These are phyloP conservation scores for Camellia granthamiana DNA, from an alignment of 148 eudicot genomes.

Conservation along the genomic window DNA sequence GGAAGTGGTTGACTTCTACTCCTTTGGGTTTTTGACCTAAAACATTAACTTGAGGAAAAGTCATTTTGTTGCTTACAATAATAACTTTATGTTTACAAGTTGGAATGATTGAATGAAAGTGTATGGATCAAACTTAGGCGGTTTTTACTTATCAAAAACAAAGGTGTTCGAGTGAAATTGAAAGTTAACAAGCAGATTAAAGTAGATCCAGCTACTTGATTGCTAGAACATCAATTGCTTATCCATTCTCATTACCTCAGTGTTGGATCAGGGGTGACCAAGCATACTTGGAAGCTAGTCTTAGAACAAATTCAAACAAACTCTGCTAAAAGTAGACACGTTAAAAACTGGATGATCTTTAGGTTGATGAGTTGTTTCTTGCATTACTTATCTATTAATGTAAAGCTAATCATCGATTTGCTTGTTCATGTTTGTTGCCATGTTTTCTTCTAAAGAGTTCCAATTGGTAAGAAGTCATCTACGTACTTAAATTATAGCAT, in stretches of 20 bases:
- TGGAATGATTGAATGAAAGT: background rate
- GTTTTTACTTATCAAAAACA: background rate
- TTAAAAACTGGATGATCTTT: background rate
- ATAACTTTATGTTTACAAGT: background rate
- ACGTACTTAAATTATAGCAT: background rate
- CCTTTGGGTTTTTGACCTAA: background rate
- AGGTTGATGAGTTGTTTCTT: background rate
- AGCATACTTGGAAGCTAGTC: background rate
- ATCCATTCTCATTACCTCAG: background rate
- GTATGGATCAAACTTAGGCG: background rate
- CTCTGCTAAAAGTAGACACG: background rate
- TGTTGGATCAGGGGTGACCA: background rate
- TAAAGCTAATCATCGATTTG: background rate
- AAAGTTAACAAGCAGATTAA: background rate
- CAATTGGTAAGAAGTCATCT: background rate
- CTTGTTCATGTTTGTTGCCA: background rate
- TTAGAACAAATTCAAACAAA: slow-evolving; percentile 1
- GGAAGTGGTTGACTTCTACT: background rate
- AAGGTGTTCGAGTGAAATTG: background rate
- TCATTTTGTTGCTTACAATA: background rate
- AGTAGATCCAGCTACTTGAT: slow-evolving; percentile 10
- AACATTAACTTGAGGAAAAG: background rate
- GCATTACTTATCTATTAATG: background rate
- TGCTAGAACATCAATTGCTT: background rate
- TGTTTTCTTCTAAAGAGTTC: background rate